Conservation (phyloP, 176 grass and related monocot species). For the Paspalum vaginatum region DNA sequence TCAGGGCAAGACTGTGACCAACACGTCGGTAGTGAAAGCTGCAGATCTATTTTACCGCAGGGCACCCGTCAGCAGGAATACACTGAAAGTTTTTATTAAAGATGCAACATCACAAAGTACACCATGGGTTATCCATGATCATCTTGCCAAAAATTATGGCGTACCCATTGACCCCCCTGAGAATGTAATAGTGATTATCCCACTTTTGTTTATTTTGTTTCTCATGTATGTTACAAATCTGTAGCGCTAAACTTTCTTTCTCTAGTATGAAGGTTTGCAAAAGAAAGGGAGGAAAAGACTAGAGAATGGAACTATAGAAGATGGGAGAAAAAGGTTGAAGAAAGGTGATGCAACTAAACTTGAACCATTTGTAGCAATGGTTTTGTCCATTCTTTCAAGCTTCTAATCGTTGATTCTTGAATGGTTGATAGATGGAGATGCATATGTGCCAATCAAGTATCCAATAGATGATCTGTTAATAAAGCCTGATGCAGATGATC, state of each 20-base stretch:
- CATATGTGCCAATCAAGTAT: conserved; percentile 48
- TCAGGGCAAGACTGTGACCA: conserved; percentile 53
- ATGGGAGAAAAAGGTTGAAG: conserved; percentile 41
- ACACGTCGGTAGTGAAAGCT: conserved; percentile 63
- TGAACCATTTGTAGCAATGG: background rate
- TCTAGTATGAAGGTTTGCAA: conserved; percentile 47
- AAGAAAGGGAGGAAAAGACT: conserved; percentile 53
- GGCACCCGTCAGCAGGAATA: conserved; percentile 62
- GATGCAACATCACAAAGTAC: conserved; percentile 64
- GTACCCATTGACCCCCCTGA: conserved; percentile 56
- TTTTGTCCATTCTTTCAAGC: conserved; percentile 16
- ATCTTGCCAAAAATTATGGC: conserved; percentile 70
- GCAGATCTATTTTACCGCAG: conserved; percentile 65
- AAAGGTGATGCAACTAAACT: conserved; percentile 41
- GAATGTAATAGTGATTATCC: conserved; percentile 45
- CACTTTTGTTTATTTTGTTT: conserved; percentile 15
- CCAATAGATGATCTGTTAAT: conserved; percentile 85
- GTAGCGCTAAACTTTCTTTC: conserved; percentile 20
- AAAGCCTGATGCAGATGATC: conserved; percentile 55
- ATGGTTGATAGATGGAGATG: conserved; percentile 35
- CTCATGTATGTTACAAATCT: conserved; percentile 20
- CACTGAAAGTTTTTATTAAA: conserved; percentile 70
- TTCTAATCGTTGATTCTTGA: conserved; percentile 10
- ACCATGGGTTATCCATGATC: conserved; percentile 82
- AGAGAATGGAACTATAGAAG: conserved; percentile 49